Evolutionary conservation across 169 alveolate species (phyloP), one percentile per base, ranked within the genome.

Genomic region (Plasmodium berghei): DNA sequence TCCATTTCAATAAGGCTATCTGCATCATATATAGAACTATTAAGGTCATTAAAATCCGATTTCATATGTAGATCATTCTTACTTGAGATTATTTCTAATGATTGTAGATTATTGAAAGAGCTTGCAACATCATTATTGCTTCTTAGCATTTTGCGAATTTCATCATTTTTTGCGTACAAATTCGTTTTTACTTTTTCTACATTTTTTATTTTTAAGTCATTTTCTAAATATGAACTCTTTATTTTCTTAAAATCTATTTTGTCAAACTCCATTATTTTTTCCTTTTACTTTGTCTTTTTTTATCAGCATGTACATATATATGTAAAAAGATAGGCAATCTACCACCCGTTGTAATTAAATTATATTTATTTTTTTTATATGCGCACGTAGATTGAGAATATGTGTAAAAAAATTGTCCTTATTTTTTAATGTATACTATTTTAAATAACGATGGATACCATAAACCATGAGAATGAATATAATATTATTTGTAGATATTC

Each of bases 201-300:
- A 34, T 63, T 49, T 10, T 64, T 49, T 56, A 75, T 67, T 40
- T 75, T 75, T 49, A 75, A 67, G 18, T 64, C 58, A 26, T 45
- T 58, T 75, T 75, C 89, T 40, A 75, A 46, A 46, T 64, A 75
- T 24, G 89, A 75, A 45, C 89, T 75, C 48, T 75, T 75, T 49
- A 75, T 24, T n/a, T 64, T 48, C 24, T 46, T 28, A 59, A 75
- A 75, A 24, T 73, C 40, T 22, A 73, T 64, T 42, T 49, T 62
- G 9, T 42, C 40, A 70, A 72, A 34, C 12, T 61, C 34, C 22
- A 18, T 61, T 61, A 61, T 61, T 34, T 0, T 34, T 61, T 5
- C 9, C 26, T 34, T 34, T 24, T 5, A 1, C 26, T 24, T 61
- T 61, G 9, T 61, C 34, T 61, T 24, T 24, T 18, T 61, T 61